A percentile compares a stretch with the other conserved stretches of the same genome.
These are phyloP conservation scores for Penicillium manginii DNA, from an alignment of 495 filamentous ascomycete genomes.

Conservation along the genomic window DNA sequence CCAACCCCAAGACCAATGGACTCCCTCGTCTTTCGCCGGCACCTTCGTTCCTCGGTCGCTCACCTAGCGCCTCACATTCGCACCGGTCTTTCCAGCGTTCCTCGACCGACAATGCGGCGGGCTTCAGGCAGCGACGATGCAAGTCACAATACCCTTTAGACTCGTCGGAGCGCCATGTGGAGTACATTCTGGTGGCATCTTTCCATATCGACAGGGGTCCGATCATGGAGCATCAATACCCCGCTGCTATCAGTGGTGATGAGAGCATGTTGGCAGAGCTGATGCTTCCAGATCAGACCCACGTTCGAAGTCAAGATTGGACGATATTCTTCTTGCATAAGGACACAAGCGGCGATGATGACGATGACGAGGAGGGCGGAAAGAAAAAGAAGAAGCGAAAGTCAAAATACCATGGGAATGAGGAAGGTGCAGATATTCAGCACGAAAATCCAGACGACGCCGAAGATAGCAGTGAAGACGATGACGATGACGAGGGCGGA, in stretches of 20 bases:
- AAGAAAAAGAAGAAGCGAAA: slow-evolving; percentile 58
- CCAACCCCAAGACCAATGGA: slow-evolving; percentile 53
- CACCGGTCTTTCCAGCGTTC: slow-evolving; percentile 45
- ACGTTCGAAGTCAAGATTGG: slow-evolving; percentile 96
- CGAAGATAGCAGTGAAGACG: slow-evolving; percentile 54
- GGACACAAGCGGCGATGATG: slow-evolving; percentile 79
- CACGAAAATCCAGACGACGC: slow-evolving; percentile 48
- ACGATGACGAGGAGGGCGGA: slow-evolving; percentile 61
- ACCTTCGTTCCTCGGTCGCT: slow-evolving; percentile 57
- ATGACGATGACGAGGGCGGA: slow-evolving; percentile 60
- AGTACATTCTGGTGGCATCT: slow-evolving; percentile 97
- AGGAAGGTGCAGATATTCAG: slow-evolving; percentile 51
- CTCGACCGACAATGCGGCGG: slow-evolving; percentile 46
- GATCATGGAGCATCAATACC: slow-evolving; percentile 98
- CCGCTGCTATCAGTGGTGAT: slow-evolving; percentile 92
- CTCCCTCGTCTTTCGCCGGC: slow-evolving; percentile 60
- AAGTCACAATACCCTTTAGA: slow-evolving; percentile 88
- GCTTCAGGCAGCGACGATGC: slow-evolving; percentile 53
- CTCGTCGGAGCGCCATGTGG: slow-evolving; percentile 86
- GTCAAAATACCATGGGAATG: slow-evolving; percentile 49
- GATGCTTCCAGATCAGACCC: slow-evolving; percentile 97
- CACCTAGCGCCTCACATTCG: slow-evolving; percentile 50
- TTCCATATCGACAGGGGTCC: slow-evolving; percentile 96
- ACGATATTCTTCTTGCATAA: slow-evolving; percentile 99
- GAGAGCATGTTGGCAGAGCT: slow-evolving; percentile 97